Conservation (phyloP, 345 rosid species). For the Ceriops tagal region DNA sequence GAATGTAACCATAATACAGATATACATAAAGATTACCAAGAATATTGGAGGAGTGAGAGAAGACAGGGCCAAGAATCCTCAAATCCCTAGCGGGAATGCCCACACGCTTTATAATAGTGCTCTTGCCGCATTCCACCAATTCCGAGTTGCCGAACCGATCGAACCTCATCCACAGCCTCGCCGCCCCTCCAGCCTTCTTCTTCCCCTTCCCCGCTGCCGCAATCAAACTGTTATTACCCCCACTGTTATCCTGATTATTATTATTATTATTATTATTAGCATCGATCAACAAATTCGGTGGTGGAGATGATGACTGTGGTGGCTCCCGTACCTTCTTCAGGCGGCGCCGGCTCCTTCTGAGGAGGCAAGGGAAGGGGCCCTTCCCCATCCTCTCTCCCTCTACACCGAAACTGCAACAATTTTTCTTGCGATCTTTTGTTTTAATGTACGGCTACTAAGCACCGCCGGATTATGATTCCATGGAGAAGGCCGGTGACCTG, state of each 20-base stretch:
- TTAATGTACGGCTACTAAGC: not conserved
- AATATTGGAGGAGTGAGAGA: slow-evolving; percentile 83
- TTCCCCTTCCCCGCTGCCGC: slow-evolving; percentile 45
- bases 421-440: no score
- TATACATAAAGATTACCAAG: slow-evolving; percentile 39
- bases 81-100: slow-evolving; percentile 88
- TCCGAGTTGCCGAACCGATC: slow-evolving; percentile 77
- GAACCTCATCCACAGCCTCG: slow-evolving; percentile 88
- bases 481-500: not conserved
- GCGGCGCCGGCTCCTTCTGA: slow-evolving; percentile 14
- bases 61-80: slow-evolving; percentile 89
- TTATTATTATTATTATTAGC: not conserved
- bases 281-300: not conserved
- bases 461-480: not conserved
- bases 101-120: slow-evolving; percentile 61
- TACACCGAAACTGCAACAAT: not conserved
- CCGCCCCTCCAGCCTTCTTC: slow-evolving; percentile 84
- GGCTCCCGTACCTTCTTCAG: slow-evolving; percentile 8
- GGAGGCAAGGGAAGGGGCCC: slow-evolving; percentile 2
- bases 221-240: not conserved
- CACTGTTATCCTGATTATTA: no score
- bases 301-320: slow-evolving; percentile 15
- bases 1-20: not conserved
- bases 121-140: slow-evolving; percentile 80
- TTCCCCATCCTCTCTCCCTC: slow-evolving; percentile 17